Conservation (phyloP, 1,139 yeast species). For the Hansenula lynferdii region DNA sequence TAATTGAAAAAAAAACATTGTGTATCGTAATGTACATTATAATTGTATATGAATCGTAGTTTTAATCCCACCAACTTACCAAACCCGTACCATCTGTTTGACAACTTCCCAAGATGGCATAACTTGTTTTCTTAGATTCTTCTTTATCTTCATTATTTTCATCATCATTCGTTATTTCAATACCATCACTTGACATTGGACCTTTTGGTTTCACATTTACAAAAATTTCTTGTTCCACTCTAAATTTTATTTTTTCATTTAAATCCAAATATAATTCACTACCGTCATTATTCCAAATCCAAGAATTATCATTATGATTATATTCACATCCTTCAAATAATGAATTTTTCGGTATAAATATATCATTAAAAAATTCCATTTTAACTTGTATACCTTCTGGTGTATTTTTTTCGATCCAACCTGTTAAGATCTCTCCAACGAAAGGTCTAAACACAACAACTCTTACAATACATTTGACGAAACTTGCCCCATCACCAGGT, state of each 20-base stretch:
- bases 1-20: no score
- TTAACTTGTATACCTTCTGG: slow-evolving; percentile 76
- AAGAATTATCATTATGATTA: slow-evolving; percentile 75
- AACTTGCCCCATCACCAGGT: slow-evolving; percentile 96
- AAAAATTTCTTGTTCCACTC: slow-evolving; percentile 86
- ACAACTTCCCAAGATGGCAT: slow-evolving; percentile 84
- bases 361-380: slow-evolving; percentile 87
- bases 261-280: slow-evolving; percentile 77
- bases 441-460: slow-evolving; percentile 88
- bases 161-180: slow-evolving; percentile 11
- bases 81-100: slow-evolving; percentile 97
- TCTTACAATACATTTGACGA: slow-evolving; percentile 69
- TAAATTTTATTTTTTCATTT: slow-evolving; percentile 84
- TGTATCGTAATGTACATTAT: slow-evolving; percentile 1
- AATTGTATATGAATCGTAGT: slow-evolving; percentile 2
- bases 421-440: slow-evolving; percentile 89
- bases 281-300: slow-evolving; percentile 85
- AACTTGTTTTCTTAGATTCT: slow-evolving; percentile 45
- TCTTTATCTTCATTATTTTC: slow-evolving; percentile 41
- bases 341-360: slow-evolving; percentile 77
- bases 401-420: slow-evolving; percentile 88
- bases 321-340: slow-evolving; percentile 77
- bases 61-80: slow-evolving; percentile 88
- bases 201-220: slow-evolving; percentile 75
- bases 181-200: slow-evolving; percentile 29